phyloP scores from a whole-genome alignment of 2,329 filamentous ascomycete species.

The Exserohilum turcica region DNA sequence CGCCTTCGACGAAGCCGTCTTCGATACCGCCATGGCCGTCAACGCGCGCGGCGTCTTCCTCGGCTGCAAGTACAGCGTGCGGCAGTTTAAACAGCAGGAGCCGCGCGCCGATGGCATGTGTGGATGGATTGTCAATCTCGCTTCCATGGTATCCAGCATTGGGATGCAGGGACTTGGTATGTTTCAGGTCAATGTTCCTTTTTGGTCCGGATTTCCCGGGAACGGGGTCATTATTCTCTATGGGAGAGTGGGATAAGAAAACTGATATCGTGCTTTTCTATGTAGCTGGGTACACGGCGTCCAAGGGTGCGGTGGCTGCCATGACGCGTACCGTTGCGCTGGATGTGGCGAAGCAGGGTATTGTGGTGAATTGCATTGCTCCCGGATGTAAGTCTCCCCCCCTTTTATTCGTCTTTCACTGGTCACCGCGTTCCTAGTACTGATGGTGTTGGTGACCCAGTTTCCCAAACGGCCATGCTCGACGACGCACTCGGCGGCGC shows the following conservation, averaged over 20 bases:
- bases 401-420: too few relatives aligned
- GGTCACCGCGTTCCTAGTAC: too few relatives aligned
- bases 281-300: too few relatives aligned
- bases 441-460: conserved; percentile 18
- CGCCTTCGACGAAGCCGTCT: conserved; percentile 28
- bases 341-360: conserved; percentile 50
- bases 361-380: conserved; percentile 37
- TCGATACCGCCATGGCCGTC: conserved; percentile 45
- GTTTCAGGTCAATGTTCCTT: too few relatives aligned
- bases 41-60: conserved; percentile 49
- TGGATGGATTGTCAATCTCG: conserved; percentile 50
- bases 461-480: conserved; percentile 43
- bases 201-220: too few relatives aligned
- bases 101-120: conserved; percentile 30
- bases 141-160: conserved; percentile 34
- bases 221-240: too few relatives aligned
- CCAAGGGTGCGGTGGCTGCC: conserved; percentile 41
- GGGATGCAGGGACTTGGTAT: conserved; percentile 13
- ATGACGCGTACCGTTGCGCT: conserved; percentile 55
- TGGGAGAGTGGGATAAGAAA: too few relatives aligned
- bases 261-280: too few relatives aligned
- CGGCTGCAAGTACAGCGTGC: conserved; percentile 46
- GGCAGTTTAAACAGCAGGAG: conserved; percentile 47
- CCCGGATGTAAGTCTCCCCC: background rate
- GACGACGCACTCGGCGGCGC: conserved; percentile 20